phyloP scores from a whole-genome alignment of 2,329 filamentous ascomycete species.

The Pseudogymnoascus sp. region DNA sequence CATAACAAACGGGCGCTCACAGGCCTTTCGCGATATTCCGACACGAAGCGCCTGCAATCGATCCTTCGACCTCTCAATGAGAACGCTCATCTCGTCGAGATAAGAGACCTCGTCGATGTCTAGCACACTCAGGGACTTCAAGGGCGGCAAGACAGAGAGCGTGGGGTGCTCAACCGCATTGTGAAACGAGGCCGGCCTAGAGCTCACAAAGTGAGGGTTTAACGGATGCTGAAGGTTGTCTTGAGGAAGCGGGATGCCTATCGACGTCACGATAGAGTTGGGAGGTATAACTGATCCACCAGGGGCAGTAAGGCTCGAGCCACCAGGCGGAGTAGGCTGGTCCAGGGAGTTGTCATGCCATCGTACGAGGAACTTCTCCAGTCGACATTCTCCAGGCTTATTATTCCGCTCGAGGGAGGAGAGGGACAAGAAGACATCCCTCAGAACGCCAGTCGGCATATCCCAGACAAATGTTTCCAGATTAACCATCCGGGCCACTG shows the following conservation, averaged over 20 bases:
- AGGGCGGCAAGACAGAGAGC: constrained; percentile 65
- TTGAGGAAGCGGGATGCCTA: constrained; percentile 31
- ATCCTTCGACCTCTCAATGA: constrained; percentile 62
- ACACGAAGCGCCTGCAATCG: constrained; percentile 63
- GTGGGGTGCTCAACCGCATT: constrained; percentile 67
- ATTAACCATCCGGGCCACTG: constrained; percentile 72
- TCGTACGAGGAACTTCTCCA: constrained; percentile 69
- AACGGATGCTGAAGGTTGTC: constrained; percentile 17
- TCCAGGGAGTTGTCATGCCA: constrained; percentile 63
- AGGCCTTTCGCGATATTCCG: constrained; percentile 51
- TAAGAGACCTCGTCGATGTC: constrained; percentile 79
- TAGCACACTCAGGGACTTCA: constrained; percentile 67
- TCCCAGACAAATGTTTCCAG: constrained; percentile 81
- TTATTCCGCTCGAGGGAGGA: constrained; percentile 55
- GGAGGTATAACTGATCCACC: background rate
- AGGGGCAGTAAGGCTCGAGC: background rate
- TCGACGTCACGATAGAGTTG: constrained; percentile 30
- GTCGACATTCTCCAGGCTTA: constrained; percentile 41
- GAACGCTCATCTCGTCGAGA: constrained; percentile 70
- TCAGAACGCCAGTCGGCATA: constrained; percentile 76
- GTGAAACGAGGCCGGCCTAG: constrained; percentile 38
- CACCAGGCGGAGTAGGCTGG: constrained; percentile 15
- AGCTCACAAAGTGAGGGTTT: constrained; percentile 21
- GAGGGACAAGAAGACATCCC: constrained; percentile 73
- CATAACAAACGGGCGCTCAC: constrained; percentile 44